Conservation (phyloP, 345 rosid species). For the Moricandia arvensis region DNA sequence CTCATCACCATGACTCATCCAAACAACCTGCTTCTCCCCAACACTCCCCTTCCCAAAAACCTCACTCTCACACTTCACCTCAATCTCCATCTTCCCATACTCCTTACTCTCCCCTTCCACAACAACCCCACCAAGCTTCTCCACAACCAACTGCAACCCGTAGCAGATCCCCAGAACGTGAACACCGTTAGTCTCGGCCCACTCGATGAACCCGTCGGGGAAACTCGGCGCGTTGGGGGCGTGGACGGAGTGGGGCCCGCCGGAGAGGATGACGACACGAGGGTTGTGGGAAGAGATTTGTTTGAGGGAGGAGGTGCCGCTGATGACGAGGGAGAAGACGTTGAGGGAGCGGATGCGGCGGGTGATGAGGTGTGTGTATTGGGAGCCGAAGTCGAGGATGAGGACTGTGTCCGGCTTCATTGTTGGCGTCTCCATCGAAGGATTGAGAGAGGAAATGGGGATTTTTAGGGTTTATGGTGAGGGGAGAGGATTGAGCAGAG, state of each 20-base stretch:
- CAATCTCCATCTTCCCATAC: slow-evolving; percentile 96
- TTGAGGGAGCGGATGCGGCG: slow-evolving; percentile 88
- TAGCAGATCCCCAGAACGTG: slow-evolving; percentile 81
- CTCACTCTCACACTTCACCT: slow-evolving; percentile 50
- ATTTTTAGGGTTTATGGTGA: slow-evolving; percentile 9
- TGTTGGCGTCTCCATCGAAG: slow-evolving; percentile 43
- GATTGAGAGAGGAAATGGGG: not conserved
- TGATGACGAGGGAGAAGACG: slow-evolving; percentile 79
- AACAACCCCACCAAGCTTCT: slow-evolving; percentile 78
- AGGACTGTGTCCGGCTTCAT: slow-evolving; percentile 68
- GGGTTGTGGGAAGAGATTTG: slow-evolving; percentile 54
- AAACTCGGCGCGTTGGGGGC: slow-evolving; percentile 64
- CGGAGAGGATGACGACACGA: slow-evolving; percentile 81
- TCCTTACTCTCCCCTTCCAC: slow-evolving; percentile 76
- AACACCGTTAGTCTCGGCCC: slow-evolving; percentile 61
- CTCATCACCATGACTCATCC: slow-evolving; percentile 99
- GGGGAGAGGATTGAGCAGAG: slow-evolving; percentile 15
- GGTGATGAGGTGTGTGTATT: slow-evolving; percentile 90
- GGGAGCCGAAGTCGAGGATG: slow-evolving; percentile 93
- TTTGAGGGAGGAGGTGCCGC: slow-evolving; percentile 74
- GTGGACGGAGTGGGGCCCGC: slow-evolving; percentile 96
- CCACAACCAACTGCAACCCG: slow-evolving; percentile 83
- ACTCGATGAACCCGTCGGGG: slow-evolving; percentile 68
- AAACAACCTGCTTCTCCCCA: slow-evolving; percentile 77
- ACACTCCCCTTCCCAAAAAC: slow-evolving; percentile 59